Evolutionary conservation across 2,329 filamentous ascomycete species (phyloP).

Genomic region (Sclerotinia glacialis): DNA sequence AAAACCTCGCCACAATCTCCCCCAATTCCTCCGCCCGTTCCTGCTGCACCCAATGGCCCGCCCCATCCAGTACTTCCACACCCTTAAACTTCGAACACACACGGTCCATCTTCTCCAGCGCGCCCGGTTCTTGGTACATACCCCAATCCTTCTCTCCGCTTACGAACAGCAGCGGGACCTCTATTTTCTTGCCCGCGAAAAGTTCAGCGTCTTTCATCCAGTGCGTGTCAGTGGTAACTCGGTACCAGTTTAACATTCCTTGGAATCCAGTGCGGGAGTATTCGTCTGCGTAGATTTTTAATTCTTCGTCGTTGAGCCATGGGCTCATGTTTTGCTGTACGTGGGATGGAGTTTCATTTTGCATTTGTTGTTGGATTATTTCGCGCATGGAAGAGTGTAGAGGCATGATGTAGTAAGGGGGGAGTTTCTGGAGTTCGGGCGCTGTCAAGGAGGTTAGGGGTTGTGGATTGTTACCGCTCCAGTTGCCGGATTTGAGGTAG

Average conservation of each 20-base stretch:
- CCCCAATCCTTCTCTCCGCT: constrained; percentile 64
- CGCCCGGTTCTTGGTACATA: constrained; percentile 64
- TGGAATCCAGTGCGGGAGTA: constrained; percentile 63
- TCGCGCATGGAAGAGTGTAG: constrained; percentile 56
- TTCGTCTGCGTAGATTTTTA: constrained; percentile 59
- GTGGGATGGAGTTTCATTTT: constrained; percentile 46
- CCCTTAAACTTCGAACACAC: constrained; percentile 54
- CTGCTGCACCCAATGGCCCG: constrained; percentile 70
- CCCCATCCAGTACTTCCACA: constrained; percentile 52
- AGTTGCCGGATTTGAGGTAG: constrained; percentile 64
- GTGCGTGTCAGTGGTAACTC: constrained; percentile 52
- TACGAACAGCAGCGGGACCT: constrained; percentile 61
- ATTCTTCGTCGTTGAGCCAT: constrained; percentile 59
- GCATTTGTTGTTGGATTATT: constrained; percentile 55
- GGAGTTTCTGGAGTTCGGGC: constrained; percentile 56
- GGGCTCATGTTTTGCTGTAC: constrained; percentile 40
- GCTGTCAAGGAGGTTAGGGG: constrained; percentile 57
- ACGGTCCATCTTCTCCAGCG: constrained; percentile 54
- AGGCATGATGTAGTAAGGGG: constrained; percentile 68
- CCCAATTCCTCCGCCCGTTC: constrained; percentile 57
- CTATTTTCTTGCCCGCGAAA: constrained; percentile 59
- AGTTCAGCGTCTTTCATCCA: constrained; percentile 52
- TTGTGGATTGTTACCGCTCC: constrained; percentile 52
- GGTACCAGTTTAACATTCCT: constrained; percentile 66
- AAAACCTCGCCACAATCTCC: constrained; percentile 47